phyloP scores from a whole-genome alignment of 192 early-diverging fungal species.

The Backusella mclennaniae region DNA sequence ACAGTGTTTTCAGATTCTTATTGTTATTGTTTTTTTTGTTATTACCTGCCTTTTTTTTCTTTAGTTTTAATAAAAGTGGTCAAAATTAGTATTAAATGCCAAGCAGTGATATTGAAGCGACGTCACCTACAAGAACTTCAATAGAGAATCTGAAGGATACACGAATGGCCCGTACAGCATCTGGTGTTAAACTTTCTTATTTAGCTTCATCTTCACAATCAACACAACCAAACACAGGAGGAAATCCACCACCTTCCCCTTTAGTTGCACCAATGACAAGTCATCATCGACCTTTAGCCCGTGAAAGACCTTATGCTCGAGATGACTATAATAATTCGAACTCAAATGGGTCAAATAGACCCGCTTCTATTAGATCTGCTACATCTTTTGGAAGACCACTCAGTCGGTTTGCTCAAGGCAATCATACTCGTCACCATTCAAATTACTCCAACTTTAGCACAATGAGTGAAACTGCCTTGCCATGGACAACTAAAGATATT shows the following conservation, averaged over 20 bases:
- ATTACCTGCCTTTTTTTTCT: not conserved
- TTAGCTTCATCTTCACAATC: not conserved
- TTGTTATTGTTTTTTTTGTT: not conserved
- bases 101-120: not conserved
- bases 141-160: not conserved
- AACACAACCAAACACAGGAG: not conserved
- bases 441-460: slow-evolving; percentile 47
- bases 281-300: slow-evolving; percentile 6
- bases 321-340: slow-evolving; percentile 8
- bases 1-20: not conserved
- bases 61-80: not conserved
- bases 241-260: not conserved
- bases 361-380: slow-evolving; percentile 30
- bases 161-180: slow-evolving; percentile 7
- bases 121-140: slow-evolving; percentile 1
- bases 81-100: slow-evolving; percentile 3
- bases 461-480: slow-evolving; percentile 48
- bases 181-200: slow-evolving; percentile 11
- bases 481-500: slow-evolving; percentile 73
- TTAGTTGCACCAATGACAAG: not conserved
- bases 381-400: slow-evolving; percentile 23
- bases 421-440: slow-evolving; percentile 43
- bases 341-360: slow-evolving; percentile 3
- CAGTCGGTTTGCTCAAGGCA: slow-evolving; percentile 18
- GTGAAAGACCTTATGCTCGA: slow-evolving; percentile 13